These are phyloP conservation scores for Mycena vulgaris DNA, from an alignment of 768 basidiomycete species.

Conservation along the genomic window DNA sequence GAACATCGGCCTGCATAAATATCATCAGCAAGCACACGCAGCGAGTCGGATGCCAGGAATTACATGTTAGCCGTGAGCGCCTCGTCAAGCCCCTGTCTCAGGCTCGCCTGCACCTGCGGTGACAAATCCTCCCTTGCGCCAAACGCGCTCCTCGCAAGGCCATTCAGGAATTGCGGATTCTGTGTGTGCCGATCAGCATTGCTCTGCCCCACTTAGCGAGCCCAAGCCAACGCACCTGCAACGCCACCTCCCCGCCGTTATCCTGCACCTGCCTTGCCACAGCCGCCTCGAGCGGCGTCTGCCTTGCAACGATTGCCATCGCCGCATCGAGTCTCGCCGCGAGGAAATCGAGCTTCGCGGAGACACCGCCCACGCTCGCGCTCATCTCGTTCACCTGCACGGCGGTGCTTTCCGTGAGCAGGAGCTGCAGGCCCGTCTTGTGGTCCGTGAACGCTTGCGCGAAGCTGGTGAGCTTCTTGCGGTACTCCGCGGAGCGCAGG, in stretches of 20 bases:
- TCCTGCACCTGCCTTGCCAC: constrained; percentile 26
- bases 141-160: constrained; percentile 24
- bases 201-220: too few species aligned
- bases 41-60: background rate
- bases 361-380: constrained; percentile 7
- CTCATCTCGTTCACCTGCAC: constrained; percentile 31
- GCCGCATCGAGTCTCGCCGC: constrained; percentile 16
- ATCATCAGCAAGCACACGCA: background rate
- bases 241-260: constrained; percentile 22
- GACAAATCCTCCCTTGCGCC: constrained; percentile 14
- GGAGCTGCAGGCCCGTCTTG: constrained; percentile 35
- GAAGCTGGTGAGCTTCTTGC: constrained; percentile 38
- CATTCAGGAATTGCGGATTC: constrained; percentile 28
- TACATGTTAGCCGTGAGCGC: constrained; percentile 36
- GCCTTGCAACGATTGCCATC: background rate
- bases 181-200: too few species aligned
- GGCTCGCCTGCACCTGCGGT: constrained; percentile 12
- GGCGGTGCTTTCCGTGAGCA: constrained; percentile 38
- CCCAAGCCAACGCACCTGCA: too few species aligned
- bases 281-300: constrained; percentile 26
- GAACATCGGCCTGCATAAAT: constrained; percentile 25
- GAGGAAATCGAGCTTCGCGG: constrained; percentile 30
- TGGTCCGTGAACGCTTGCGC: constrained; percentile 33
- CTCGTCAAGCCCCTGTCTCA: constrained; percentile 34
- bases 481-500: constrained; percentile 37